phyloP scores from a whole-genome alignment of 352 stramenopile species.

The Pythium vanterpoolii region DNA sequence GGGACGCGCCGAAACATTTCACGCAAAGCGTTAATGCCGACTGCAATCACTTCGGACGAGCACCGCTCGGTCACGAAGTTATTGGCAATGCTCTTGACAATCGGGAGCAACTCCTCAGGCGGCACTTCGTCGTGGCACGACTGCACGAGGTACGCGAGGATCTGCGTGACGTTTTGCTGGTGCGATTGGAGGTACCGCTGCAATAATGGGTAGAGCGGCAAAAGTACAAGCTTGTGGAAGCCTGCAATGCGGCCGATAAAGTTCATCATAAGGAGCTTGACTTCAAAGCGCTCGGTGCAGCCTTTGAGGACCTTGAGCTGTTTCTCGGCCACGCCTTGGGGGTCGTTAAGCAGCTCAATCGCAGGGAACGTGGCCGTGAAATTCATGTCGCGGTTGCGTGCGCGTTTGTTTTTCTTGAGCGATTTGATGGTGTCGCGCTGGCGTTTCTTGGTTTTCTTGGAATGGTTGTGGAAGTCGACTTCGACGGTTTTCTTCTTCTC shows the following conservation, averaged over 20 bases:
- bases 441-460: constrained; percentile 95
- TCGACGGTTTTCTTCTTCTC: constrained; percentile 78
- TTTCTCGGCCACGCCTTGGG: constrained; percentile 92
- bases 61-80: constrained; percentile 98
- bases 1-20: constrained; percentile 95
- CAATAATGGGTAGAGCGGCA: constrained; percentile 96
- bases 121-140: constrained; percentile 97
- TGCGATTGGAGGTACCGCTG: constrained; percentile 91
- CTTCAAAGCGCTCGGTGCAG: constrained; percentile 90
- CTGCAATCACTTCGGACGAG: constrained; percentile 94
- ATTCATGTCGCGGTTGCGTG: constrained; percentile 69
- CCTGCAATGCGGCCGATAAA: constrained; percentile 96
- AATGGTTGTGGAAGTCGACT: constrained; percentile 94
- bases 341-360: constrained; percentile 98
- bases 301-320: constrained; percentile 90
- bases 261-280: constrained; percentile 98
- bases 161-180: constrained; percentile 90
- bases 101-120: constrained; percentile 94
- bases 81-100: constrained; percentile 97
- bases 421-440: constrained; percentile 82
- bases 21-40: constrained; percentile 97
- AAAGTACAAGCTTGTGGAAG: constrained; percentile 97
- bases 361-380: constrained; percentile 91
- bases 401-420: constrained; percentile 89
- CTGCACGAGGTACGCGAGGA: constrained; percentile 97